Conservation (phyloP, 768 basidiomycete genomes). For the Crepidotus variabilis region DNA sequence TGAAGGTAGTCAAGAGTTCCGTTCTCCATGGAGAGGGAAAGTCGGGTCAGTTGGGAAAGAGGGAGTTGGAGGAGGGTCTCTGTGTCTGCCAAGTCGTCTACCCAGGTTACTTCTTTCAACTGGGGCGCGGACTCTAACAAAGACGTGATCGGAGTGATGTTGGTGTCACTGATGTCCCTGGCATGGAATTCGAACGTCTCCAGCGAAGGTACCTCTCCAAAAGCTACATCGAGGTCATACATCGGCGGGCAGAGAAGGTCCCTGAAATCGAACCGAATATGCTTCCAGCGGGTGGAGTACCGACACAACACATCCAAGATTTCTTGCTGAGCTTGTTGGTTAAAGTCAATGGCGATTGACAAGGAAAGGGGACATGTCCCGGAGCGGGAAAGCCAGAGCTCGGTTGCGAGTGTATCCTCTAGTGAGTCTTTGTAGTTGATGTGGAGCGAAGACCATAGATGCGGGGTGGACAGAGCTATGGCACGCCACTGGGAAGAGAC, state of each 20-base stretch:
- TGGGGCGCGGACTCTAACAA: conserved; percentile 24
- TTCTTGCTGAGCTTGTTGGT: conserved; percentile 25
- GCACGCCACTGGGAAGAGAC: conserved; percentile 24
- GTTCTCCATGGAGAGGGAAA: conserved; percentile 27
- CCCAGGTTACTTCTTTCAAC: conserved; percentile 27
- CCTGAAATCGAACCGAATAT: conserved; percentile 29
- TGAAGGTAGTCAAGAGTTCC: conserved; percentile 28
- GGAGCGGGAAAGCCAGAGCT: conserved; percentile 26
- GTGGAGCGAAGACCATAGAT: conserved; percentile 27
- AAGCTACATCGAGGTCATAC: conserved; percentile 25
- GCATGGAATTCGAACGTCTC: conserved; percentile 30
- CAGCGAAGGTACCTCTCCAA: conserved; percentile 20
- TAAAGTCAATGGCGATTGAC: conserved; percentile 29
- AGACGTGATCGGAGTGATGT: conserved; percentile 24
- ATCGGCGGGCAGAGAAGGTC: conserved; percentile 26
- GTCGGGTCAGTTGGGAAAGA: conserved; percentile 21
- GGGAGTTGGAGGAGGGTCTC: conserved; percentile 26
- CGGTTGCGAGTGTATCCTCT: conserved; percentile 20
- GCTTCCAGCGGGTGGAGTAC: conserved; percentile 26
- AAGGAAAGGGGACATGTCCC: conserved; percentile 22
- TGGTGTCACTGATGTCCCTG: conserved; percentile 26
- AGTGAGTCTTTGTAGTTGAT: conserved; percentile 25
- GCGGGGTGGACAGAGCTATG: conserved; percentile 22
- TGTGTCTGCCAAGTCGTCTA: conserved; percentile 30
- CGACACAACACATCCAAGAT: conserved; percentile 25